Base-by-base conservation (phyloP, 768 basidiomycete genomes). In the Boletus insuetus region DNA sequence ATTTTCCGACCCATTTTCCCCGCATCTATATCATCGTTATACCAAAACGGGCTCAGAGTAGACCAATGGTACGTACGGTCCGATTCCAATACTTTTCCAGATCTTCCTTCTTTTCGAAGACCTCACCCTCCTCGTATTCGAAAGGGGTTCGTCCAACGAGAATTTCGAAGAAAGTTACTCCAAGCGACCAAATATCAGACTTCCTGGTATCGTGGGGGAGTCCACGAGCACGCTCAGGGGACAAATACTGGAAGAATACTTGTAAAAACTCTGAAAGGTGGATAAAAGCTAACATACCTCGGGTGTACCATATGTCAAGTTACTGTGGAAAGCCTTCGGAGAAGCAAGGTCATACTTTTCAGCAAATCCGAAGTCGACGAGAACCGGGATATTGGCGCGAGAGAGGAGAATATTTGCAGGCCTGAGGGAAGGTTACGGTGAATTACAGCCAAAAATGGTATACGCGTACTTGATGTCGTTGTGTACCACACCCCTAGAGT, bases 341-440 rank as follows among this genome's bases (percentile, higher is more conserved):
- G 84, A 82, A 1, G 74, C 69, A 41, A 80, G 64, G 59, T 91
- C 86, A 66, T 94, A 94, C 60, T 83, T 84, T 65, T 96, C 91
- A 2, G 96, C 93, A 63, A 98, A 99, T 1, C 97, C 96, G 64
- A 97, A 99, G 71, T 98, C 97, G 37, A 97, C 89, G 4, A 98
- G 82, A 4, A 97, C 89, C 1, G 94, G 92, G 2, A 94, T 75
- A 63, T 87, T 86, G 59, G 85, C 79, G 51, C 75, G 72, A 1
- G 90, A 89, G 44, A 99, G 77, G 3, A 99, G 80, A 61, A 99
- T 93, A 66, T 99, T 99, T 16, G 94, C 91, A 1, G 94, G 94
- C 64, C 92, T 95, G 59, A 14, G 10, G 50, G 35, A 35, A 37
- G 29, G 22, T 49, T 41, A 16, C 4, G 19, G 35, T 17, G 45